phyloP scores from a whole-genome alignment of 257 asterid genomes.

The Solanum sitiens region DNA sequence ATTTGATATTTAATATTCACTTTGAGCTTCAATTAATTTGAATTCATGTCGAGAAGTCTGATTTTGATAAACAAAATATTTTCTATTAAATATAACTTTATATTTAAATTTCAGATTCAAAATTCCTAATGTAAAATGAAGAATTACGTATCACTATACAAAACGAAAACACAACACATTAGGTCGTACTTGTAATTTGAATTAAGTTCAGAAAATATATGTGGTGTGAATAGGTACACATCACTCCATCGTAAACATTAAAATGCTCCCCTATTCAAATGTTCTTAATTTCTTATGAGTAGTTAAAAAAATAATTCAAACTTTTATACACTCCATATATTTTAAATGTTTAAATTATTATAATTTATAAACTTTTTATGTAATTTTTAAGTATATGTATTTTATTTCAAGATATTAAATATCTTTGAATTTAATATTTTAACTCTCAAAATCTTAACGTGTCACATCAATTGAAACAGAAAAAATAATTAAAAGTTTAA shows the following conservation, averaged over 20 bases:
- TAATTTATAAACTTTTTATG: no score
- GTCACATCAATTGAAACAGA: not conserved
- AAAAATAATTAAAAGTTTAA: no score
- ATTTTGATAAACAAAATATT: not conserved
- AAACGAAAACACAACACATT: not conserved
- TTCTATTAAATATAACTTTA: not conserved
- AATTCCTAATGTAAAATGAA: not conserved
- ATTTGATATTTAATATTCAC: not conserved
- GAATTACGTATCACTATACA: not conserved
- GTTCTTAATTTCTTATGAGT: not conserved
- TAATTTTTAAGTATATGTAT: no score
- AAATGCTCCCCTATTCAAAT: not conserved
- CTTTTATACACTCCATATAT: no score
- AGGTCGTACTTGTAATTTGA: not conserved
- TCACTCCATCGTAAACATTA: not conserved
- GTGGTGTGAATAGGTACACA: not conserved
- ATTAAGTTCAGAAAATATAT: not conserved
- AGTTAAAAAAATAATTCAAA: no score
- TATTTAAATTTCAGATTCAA: not conserved
- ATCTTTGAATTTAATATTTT: not conserved
- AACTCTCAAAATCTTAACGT: not conserved
- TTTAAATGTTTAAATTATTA: no score
- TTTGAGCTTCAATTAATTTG: fast-evolving
- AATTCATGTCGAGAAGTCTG: fast-evolving
- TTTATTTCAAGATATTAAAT: no score